These are phyloP conservation scores for Sugiyamaella marilandica DNA, from an alignment of 805 yeast genomes.

Conservation along the genomic window DNA sequence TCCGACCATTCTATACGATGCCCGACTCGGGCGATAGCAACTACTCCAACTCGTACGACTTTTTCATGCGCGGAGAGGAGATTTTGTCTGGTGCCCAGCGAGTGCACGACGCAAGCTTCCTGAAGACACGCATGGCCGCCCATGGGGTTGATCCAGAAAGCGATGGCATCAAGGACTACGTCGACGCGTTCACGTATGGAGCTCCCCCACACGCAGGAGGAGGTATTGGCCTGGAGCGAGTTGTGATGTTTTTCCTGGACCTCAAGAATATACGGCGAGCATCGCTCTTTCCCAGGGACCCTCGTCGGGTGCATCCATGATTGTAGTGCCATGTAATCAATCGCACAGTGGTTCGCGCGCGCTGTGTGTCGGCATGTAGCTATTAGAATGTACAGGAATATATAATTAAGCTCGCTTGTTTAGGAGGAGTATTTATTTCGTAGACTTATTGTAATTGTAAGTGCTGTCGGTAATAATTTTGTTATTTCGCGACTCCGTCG, in stretches of 20 bases:
- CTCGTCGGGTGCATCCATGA: constrained; percentile 80
- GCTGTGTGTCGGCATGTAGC: no score
- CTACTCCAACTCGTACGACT: constrained; percentile 96
- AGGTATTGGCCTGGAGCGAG: constrained; percentile 98
- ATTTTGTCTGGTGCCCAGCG: constrained; percentile 99
- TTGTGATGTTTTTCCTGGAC: constrained; percentile 95
- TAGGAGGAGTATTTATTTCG: no score
- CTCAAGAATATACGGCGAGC: constrained; percentile 97
- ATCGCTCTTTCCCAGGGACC: constrained; percentile 99
- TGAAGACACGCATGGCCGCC: constrained; percentile 72
- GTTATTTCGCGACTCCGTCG: no score
- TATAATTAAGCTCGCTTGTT: no score
- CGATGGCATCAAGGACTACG: constrained; percentile 85
- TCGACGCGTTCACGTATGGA: constrained; percentile 88
- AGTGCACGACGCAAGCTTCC: constrained; percentile 85
- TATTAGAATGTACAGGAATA: no score
- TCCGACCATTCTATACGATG: constrained; percentile 99
- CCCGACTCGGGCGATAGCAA: constrained; percentile 90
- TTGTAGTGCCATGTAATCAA: no score
- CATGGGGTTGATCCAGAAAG: constrained; percentile 77
- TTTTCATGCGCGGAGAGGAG: constrained; percentile 99
- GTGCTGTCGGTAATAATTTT: no score
- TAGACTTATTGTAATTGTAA: no score
- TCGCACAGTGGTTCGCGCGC: no score
- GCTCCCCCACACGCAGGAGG: constrained; percentile 99